Evolutionary conservation across 2,329 filamentous ascomycete genomes (phyloP).

Genomic region (Trichoderma afroharzianum): DNA sequence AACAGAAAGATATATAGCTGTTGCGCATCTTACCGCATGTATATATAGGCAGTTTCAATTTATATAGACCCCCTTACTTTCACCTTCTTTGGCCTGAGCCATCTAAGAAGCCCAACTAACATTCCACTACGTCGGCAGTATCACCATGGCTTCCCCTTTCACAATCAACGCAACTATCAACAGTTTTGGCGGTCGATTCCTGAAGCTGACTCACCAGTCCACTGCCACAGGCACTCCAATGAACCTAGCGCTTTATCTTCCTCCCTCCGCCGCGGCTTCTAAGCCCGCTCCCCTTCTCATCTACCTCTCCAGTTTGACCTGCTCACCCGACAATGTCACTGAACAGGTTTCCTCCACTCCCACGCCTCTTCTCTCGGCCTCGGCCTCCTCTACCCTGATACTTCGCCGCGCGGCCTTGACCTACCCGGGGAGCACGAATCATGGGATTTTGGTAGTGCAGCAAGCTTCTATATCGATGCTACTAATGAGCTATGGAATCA

Average conservation of each 20-base stretch:
- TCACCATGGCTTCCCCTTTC: not conserved
- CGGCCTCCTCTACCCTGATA: constrained; percentile 94
- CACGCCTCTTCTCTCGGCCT: constrained; percentile 76
- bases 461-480: constrained; percentile 93
- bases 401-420: constrained; percentile 78
- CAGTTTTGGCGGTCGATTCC: constrained; percentile 88
- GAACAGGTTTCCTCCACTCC: constrained; percentile 86
- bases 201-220: constrained; percentile 88
- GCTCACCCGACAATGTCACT: constrained; percentile 81
- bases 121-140: no score
- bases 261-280: constrained; percentile 58
- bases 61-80: not conserved
- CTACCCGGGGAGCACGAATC: constrained; percentile 80
- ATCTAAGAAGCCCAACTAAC: no score
- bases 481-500: constrained; percentile 67
- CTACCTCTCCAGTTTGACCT: constrained; percentile 92
- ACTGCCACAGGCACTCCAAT: constrained; percentile 78
- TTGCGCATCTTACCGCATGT: not conserved
- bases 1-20: not conserved
- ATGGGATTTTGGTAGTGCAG: constrained; percentile 89
- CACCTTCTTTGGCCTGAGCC: rapidly evolving
- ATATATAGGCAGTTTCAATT: not conserved
- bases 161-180: constrained; percentile 84
- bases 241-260: constrained; percentile 89
- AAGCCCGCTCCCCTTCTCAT: constrained; percentile 73